Percentiles rank a stretch among this genome's conserved stretches.
Evolutionary conservation across 495 filamentous ascomycete genomes (phyloP).

Genomic region (Lophium mytilinum): DNA sequence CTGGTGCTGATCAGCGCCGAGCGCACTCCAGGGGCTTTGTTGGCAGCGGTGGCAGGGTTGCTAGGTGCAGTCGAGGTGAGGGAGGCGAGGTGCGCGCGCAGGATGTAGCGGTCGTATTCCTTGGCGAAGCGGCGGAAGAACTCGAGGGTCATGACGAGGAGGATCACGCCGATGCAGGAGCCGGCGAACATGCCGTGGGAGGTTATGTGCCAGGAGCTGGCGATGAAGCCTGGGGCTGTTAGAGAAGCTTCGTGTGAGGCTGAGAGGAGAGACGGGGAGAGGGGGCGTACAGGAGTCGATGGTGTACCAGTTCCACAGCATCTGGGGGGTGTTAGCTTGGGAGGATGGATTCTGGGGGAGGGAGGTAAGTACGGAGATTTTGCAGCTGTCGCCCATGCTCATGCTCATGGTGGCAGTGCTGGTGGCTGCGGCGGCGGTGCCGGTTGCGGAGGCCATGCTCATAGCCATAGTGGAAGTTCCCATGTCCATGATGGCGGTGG

Average conservation of each 20-base stretch:
- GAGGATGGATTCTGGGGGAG: background rate
- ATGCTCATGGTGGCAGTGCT: conserved; percentile 5
- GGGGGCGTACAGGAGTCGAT: conserved; percentile 38
- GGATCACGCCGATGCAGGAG: conserved; percentile 50
- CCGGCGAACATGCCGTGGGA: conserved; percentile 44
- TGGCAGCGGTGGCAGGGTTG: background rate
- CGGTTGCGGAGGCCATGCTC: conserved; percentile 4
- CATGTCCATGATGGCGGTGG: conserved; percentile 7
- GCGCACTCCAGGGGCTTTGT: background rate
- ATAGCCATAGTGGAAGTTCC: conserved; percentile 11
- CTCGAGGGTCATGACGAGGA: conserved; percentile 48
- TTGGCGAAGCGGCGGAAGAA: conserved; percentile 43
- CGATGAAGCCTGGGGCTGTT: conserved; percentile 43
- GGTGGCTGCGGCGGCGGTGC: conserved; percentile 3
- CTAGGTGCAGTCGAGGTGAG: conserved; percentile 7
- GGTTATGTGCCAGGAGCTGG: conserved; percentile 40
- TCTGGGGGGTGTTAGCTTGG: conserved; percentile 31
- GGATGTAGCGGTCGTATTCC: conserved; percentile 45
- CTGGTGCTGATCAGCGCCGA: background rate
- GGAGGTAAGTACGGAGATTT: conserved; percentile 23
- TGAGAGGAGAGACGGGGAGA: conserved; percentile 9
- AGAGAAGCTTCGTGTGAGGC: conserved; percentile 41
- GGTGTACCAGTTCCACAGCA: conserved; percentile 55
- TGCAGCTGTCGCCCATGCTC: conserved; percentile 20
- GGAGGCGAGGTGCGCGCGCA: conserved; percentile 31